Conservation (phyloP, 169 alveolate genomes). For the Plasmodium chabaudi region DNA sequence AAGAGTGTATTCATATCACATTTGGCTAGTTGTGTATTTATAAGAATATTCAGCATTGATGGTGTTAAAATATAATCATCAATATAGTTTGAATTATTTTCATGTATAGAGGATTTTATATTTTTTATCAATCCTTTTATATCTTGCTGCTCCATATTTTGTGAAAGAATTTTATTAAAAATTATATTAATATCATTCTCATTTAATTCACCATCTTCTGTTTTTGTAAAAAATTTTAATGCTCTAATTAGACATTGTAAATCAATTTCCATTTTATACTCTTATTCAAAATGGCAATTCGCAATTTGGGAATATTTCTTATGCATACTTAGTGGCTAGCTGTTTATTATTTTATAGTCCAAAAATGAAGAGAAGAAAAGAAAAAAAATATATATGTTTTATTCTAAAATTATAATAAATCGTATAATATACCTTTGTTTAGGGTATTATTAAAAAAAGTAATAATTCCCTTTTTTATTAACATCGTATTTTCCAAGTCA, state of each 20-base stretch:
- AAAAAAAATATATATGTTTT: too few relatives aligned
- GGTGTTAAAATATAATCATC: constrained; percentile 59
- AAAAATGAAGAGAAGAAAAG: too few relatives aligned
- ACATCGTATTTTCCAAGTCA: too few relatives aligned
- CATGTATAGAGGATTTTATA: constrained; percentile 37
- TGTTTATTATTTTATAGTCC: too few relatives aligned
- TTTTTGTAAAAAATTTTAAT: constrained; percentile 44
- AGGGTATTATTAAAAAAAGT: too few relatives aligned
- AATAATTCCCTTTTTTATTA: too few relatives aligned
- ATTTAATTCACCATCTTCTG: constrained; percentile 20
- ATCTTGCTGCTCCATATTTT: constrained; percentile 36
- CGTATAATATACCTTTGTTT: too few relatives aligned
- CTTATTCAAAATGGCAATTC: not conserved
- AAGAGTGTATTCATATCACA: constrained; percentile 21
- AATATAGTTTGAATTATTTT: constrained; percentile 37
- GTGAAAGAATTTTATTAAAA: constrained; percentile 71
- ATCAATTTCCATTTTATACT: constrained; percentile 41
- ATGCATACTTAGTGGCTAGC: too few relatives aligned
- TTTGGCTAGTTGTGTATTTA: constrained; percentile 64
- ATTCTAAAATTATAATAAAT: too few relatives aligned
- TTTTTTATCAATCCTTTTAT: constrained; percentile 35
- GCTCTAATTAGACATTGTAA: constrained; percentile 52
- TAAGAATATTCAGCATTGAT: constrained; percentile 49
- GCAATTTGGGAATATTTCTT: too few relatives aligned
- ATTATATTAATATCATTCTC: constrained; percentile 37